phyloP scores from a whole-genome alignment of 768 basidiomycete genomes.

The Trametes cinnabarina region DNA sequence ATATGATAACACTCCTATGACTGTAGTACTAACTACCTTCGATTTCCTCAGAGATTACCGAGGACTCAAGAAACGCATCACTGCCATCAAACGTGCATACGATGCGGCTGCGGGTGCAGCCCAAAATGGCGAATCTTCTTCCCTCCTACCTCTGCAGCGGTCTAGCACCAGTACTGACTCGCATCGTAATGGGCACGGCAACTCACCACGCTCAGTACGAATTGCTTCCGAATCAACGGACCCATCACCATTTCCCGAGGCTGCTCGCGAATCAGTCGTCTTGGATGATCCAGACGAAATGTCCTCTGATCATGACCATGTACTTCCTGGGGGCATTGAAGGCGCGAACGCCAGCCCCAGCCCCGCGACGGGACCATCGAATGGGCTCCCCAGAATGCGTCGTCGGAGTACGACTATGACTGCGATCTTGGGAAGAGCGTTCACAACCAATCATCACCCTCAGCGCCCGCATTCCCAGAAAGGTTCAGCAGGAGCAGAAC shows the following conservation, averaged over 20 bases:
- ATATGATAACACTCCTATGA: too few species aligned
- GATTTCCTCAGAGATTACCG: conserved; percentile 58
- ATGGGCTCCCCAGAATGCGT: not conserved
- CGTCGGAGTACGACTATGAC: conserved; percentile 9
- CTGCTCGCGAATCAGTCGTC: not conserved
- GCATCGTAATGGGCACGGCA: not conserved
- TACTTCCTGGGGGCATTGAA: not conserved
- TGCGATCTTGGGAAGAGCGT: not conserved
- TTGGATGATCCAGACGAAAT: not conserved
- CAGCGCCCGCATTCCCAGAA: not conserved
- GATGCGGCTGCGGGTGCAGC: conserved; percentile 3
- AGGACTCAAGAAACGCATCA: conserved; percentile 65
- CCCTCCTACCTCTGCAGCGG: conserved; percentile 8
- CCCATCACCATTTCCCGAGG: not conserved
- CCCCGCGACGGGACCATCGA: not conserved
- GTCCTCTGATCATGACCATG: not conserved
- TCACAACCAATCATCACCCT: not conserved
- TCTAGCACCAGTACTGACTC: not conserved
- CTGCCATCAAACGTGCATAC: conserved; percentile 41
- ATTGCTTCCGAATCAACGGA: not conserved
- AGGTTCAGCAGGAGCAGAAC: not conserved
- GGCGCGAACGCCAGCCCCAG: not conserved
- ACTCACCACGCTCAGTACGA: not conserved
- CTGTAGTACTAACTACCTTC: not conserved
- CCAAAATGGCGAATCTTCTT: not conserved